Evolutionary conservation across 495 filamentous ascomycete genomes (phyloP), one percentile per base, ranked within the genome.

Genomic region (Neurospora sp.): DNA sequence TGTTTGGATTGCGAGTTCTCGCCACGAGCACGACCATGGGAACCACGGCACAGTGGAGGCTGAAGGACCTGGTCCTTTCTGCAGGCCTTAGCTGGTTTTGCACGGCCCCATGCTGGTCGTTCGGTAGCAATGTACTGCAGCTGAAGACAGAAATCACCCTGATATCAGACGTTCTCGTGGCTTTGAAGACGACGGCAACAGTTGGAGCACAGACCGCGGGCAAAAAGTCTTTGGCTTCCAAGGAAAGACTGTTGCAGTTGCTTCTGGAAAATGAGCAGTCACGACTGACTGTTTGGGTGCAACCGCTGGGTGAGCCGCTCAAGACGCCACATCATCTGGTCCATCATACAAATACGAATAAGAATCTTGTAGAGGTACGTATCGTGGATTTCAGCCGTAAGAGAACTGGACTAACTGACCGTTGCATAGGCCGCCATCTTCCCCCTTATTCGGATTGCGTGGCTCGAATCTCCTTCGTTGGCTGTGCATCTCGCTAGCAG

Each of bases 51-150:
- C 88, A 89, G 72, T 93, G 91, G 89, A 88, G 90, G 49, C 82
- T 98, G 60, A 98, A 98, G 79, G 95, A 98, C 78, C 88, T 91
- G 72, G 91, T 97, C 70, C 80, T 99, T 16, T 93, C 93, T 35
- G 93, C 93, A 31, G 93, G 88, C 44, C 84, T 99, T 9, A 89
- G 87, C 71, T 98, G 96, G 96, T 99, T 98, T 80, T 89, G 86
- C 46, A 87, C 90, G 74, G 84, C 92, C 18, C 93, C 96, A 41
- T 88, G 90, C 75, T 99, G 96, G 96, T 96, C 95, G 4, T 98
- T 96, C 80, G 96, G 96, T 54, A 94, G 95, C 73, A 98, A 98
- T 79, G 87, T 92, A 69, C 84, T 98, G 9, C 96, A 98, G 79
- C 86, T 98, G 39, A 98, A 96, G 82, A 93, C 96, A 0, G 96